Evolutionary conservation across 129 eudicot species (phyloP), one percentile per base, ranked within the genome.

Genomic region (Saposhnikovia divaricata): DNA sequence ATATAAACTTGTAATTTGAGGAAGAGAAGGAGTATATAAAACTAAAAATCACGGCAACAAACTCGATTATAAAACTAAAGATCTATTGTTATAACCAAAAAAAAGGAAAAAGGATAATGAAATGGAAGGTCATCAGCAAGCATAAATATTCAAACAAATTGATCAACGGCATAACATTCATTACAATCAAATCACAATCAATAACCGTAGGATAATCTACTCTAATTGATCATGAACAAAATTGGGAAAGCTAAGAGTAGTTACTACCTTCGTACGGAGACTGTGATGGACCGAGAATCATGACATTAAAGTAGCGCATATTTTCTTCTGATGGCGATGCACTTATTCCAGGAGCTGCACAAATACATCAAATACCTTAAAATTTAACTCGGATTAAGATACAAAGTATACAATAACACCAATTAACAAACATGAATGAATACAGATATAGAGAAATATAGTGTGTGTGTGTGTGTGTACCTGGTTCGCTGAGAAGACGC

Each of bases 401-500:
- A 44, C 47, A 44, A 44, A 9, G 0, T 44, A 6, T 7, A 43
- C n/a, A 16, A 21, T 6, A 23, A 63, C 63, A 19, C 21, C 25
- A 55, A 55, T 18, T 55, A 21, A 55, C 10, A 55, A 55, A 55
- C 53, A 34, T 1, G 2, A 1, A 46, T 46, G 15, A 46, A 2
- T n/a, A 63, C 2, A 10, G 3, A 0, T 34, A 34, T 1, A 34
- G 37, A 34, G 37, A 34, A 34, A 34, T n/a, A n/a, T n/a, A n/a
- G n/a, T n/a, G n/a, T n/a, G n/a, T n/a, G 37, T 0, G 37, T 34
- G 37, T 34, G 37, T 34, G 1, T 34, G n/a, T 72, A 95, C 97
- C 97, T 82, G 98, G 98, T 82, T 95, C 98, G 80, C 98, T 95
- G 75, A 95, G 93, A 78, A 95, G 94, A 34, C 98, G 97, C 87